Conservation (phyloP, 352 stramenopile species). For the Pythium phragmitis region DNA sequence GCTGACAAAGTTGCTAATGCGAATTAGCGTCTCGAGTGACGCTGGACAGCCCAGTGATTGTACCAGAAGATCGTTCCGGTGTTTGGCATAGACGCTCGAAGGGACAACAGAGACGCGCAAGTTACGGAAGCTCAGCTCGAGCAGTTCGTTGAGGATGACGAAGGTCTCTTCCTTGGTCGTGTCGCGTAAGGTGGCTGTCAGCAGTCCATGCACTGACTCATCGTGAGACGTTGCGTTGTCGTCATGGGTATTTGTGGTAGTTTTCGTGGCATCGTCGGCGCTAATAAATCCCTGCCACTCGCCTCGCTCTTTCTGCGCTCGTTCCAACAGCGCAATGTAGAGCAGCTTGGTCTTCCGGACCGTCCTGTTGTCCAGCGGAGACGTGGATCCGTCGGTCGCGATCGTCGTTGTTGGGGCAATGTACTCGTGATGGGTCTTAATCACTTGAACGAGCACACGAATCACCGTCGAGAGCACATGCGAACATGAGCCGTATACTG, state of each 20-base stretch:
- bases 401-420: neutral
- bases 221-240: slow-evolving; percentile 5
- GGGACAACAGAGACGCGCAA: slow-evolving; percentile 54
- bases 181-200: slow-evolving; percentile 16
- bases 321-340: slow-evolving; percentile 66
- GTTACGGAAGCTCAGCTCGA: slow-evolving; percentile 70
- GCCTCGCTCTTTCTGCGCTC: slow-evolving; percentile 59
- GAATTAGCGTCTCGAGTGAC: slow-evolving; percentile 40
- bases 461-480: slow-evolving; percentile 51
- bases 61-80: slow-evolving; percentile 36
- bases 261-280: neutral
- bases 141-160: slow-evolving; percentile 50
- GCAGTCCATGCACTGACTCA: slow-evolving; percentile 23
- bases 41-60: slow-evolving; percentile 42
- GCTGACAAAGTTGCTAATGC: slow-evolving; percentile 46
- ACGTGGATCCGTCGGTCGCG: slow-evolving; percentile 12
- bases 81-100: slow-evolving; percentile 41
- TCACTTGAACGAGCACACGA: slow-evolving; percentile 44
- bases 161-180: slow-evolving; percentile 34
- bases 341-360: slow-evolving; percentile 62
- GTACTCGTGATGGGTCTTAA: slow-evolving; percentile 42
- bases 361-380: slow-evolving; percentile 29
- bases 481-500: slow-evolving; percentile 53
- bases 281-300: slow-evolving; percentile 63
- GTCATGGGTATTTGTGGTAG: neutral